These are phyloP conservation scores for Kwoniella heveanensis DNA, from an alignment of 768 basidiomycete species.

Conservation along the genomic window DNA sequence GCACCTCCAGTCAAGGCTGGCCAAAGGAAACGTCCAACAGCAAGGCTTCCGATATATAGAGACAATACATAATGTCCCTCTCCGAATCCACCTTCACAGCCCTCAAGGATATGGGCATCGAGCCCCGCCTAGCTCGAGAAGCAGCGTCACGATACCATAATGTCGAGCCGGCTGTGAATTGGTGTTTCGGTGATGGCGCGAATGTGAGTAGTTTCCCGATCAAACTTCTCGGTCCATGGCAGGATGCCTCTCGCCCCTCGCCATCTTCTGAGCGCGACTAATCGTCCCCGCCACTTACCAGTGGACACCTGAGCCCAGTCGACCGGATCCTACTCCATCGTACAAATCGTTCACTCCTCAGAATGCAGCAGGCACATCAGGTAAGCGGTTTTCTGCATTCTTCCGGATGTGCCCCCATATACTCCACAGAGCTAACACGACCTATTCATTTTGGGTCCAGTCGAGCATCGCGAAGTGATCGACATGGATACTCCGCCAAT, in stretches of 20 bases:
- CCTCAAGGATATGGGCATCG: constrained; percentile 44
- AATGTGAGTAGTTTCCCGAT: constrained; percentile 26
- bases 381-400: too few relatives aligned
- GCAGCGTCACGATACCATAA: constrained; percentile 36
- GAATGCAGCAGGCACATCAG: constrained; percentile 16
- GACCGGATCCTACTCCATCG: constrained; percentile 3
- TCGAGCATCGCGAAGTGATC: constrained; percentile 35
- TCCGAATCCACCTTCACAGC: constrained; percentile 26
- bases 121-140: constrained; percentile 35
- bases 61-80: constrained; percentile 37
- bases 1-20: too few relatives aligned
- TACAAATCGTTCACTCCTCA: constrained; percentile 19
- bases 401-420: too few relatives aligned
- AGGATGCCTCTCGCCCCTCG: too few relatives aligned
- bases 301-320: constrained; percentile 16
- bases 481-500: constrained; percentile 13
- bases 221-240: not conserved
- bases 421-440: too few relatives aligned
- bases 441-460: too few relatives aligned
- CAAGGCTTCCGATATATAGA: too few relatives aligned
- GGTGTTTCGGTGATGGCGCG: constrained; percentile 44
- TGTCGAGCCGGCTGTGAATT: constrained; percentile 42
- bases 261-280: too few relatives aligned
- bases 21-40: too few relatives aligned
- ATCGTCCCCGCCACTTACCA: constrained; percentile 13